A percentile compares a stretch with the other conserved stretches of the same genome.
phyloP scores from a whole-genome alignment of 192 early-diverging fungal genomes.

The Podila epigama region DNA sequence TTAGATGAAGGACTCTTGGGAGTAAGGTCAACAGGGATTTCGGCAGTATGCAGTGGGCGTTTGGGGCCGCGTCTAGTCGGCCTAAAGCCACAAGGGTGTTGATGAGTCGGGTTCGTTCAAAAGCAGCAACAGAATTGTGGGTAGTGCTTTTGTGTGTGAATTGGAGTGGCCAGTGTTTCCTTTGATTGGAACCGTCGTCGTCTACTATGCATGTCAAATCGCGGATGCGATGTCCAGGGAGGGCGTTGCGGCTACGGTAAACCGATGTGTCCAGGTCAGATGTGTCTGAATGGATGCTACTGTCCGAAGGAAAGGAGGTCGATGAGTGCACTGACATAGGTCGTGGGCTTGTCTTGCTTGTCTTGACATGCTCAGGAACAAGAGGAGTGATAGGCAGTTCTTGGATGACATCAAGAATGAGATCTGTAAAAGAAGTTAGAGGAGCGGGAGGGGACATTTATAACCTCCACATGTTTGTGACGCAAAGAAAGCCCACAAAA shows the following conservation, averaged over 20 bases:
- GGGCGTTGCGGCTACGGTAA: constrained; percentile 9
- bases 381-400: no score
- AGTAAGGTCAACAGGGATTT: background rate
- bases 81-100: constrained; percentile 21
- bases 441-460: background rate
- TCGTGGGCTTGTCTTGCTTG: background rate
- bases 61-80: constrained; percentile 5
- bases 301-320: background rate
- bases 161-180: constrained; percentile 9
- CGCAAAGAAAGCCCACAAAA: background rate
- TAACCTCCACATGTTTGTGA: background rate
- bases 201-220: no score
- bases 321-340: background rate
- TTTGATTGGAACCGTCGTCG: background rate
- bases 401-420: background rate
- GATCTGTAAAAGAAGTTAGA: background rate
- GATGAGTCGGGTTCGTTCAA: constrained; percentile 14
- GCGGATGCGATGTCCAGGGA: background rate
- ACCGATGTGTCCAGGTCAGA: constrained; percentile 16
- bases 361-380: no score
- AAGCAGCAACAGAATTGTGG: background rate
- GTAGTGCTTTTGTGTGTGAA: background rate
- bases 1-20: constrained; percentile 3
- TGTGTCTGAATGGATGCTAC: background rate
- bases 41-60: constrained; percentile 16